A percentile compares a stretch with the other conserved stretches of the same genome.
phyloP scores from a whole-genome alignment of 768 basidiomycete genomes.

The Mycena belliarum region DNA sequence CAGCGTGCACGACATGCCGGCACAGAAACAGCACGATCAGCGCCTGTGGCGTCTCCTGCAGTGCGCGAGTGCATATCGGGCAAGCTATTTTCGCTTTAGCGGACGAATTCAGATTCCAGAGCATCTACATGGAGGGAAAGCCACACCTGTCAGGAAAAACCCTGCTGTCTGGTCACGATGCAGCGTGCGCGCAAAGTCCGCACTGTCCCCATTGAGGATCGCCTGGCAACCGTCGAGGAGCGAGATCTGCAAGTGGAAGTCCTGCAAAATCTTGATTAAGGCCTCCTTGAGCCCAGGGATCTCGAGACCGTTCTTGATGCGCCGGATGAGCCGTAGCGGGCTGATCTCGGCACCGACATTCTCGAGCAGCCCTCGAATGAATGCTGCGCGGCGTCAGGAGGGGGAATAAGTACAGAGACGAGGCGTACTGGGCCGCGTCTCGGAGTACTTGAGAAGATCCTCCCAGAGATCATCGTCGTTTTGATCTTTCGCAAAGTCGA shows the following conservation, averaged over 20 bases:
- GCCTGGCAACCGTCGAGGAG: conserved; percentile 90
- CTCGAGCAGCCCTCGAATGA: conserved; percentile 93
- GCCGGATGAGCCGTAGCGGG: conserved; percentile 89
- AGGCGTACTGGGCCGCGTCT: conserved; percentile 80
- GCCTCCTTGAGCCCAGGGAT: conserved; percentile 95
- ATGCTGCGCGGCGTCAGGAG: conserved; percentile 48
- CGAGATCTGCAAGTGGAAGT: conserved; percentile 93
- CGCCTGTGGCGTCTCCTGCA: conserved; percentile 59
- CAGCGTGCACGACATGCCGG: conserved; percentile 83
- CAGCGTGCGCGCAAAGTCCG: conserved; percentile 65
- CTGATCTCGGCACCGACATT: conserved; percentile 96
- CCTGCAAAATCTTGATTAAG: conserved; percentile 94
- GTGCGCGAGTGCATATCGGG: conserved; percentile 60
- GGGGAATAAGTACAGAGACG: not conserved
- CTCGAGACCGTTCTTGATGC: conserved; percentile 95
- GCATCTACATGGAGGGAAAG: no score
- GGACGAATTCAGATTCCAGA: no score
- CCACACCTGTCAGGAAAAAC: conserved; percentile 74
- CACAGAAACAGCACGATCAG: conserved; percentile 82
- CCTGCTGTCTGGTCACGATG: conserved; percentile 80
- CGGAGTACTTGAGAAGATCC: conserved; percentile 90
- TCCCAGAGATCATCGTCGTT: conserved; percentile 98
- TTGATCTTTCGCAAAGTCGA: conserved; percentile 98
- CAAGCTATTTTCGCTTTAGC: conserved; percentile 62
- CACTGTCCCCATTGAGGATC: conserved; percentile 83